Percentiles rank a stretch among this genome's conserved stretches.
These are phyloP conservation scores for Jackrogersella minutella DNA, from an alignment of 495 filamentous ascomycete species.

Conservation along the genomic window DNA sequence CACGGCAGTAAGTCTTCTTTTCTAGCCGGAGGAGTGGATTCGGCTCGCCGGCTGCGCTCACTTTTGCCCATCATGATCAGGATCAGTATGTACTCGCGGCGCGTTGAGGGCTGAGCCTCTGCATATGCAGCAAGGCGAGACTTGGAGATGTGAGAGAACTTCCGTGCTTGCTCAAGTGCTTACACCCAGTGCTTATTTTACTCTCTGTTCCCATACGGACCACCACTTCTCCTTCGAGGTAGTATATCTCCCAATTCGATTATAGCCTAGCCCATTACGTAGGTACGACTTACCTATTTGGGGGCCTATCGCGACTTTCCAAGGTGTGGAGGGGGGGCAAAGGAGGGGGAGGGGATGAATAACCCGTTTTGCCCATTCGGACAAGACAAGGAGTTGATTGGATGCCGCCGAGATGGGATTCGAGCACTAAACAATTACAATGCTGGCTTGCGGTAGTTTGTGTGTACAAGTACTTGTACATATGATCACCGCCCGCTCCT, in stretches of 20 bases:
- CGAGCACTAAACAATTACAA: slow-evolving; percentile 34
- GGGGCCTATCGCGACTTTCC: slow-evolving; percentile 26
- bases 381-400: slow-evolving; percentile 35
- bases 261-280: slow-evolving; percentile 35
- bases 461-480: slow-evolving; percentile 28
- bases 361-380: slow-evolving; percentile 21
- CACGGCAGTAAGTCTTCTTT: slow-evolving; percentile 13
- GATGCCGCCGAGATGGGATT: slow-evolving; percentile 41
- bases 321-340: slow-evolving; percentile 24
- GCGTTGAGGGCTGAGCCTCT: slow-evolving; percentile 7
- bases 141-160: slow-evolving; percentile 14
- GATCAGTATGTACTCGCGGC: neutral
- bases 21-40: slow-evolving; percentile 30
- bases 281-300: slow-evolving; percentile 23
- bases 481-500: slow-evolving; percentile 24
- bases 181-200: neutral
- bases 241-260: slow-evolving; percentile 25
- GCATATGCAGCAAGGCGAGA: slow-evolving; percentile 12
- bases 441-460: slow-evolving; percentile 26
- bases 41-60: slow-evolving; percentile 10
- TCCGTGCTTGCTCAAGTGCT: slow-evolving; percentile 18
- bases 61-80: slow-evolving; percentile 12
- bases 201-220: neutral
- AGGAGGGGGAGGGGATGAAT: slow-evolving; percentile 17
- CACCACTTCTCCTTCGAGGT: slow-evolving; percentile 26